These are phyloP conservation scores for Cladosporium sp. DNA, from an alignment of 2,329 filamentous ascomycete species.

Conservation along the genomic window DNA sequence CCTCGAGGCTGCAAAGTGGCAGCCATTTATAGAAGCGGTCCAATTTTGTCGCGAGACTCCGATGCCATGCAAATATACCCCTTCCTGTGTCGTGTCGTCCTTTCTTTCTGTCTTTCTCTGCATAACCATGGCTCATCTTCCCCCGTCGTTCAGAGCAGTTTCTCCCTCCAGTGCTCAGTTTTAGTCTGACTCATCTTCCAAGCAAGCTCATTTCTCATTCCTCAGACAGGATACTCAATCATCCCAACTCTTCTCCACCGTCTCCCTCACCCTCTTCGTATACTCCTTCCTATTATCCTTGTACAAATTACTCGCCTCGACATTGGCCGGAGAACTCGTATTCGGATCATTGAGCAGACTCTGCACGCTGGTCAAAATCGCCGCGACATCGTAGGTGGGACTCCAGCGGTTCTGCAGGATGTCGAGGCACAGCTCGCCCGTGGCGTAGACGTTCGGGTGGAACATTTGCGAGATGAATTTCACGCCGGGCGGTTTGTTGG, in stretches of 20 bases:
- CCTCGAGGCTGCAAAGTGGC: not conserved
- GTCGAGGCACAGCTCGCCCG: conserved; percentile 91
- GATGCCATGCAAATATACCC: too few species aligned
- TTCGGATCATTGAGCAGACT: conserved; percentile 97
- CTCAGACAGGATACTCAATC: conserved; percentile 59
- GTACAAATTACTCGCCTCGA: conserved; percentile 96
- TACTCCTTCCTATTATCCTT: conserved; percentile 98
- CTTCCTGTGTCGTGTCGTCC: too few species aligned
- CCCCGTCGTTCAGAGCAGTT: too few species aligned
- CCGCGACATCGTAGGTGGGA: conserved; percentile 96
- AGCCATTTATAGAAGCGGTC: too few species aligned
- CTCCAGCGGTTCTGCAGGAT: conserved; percentile 98
- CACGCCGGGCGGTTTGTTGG: conserved; percentile 95
- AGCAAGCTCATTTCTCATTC: too few species aligned
- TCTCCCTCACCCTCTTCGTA: conserved; percentile 89
- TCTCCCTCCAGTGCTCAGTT: too few species aligned
- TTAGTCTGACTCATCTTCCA: not conserved
- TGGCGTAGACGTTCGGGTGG: conserved; percentile 97
- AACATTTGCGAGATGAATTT: conserved; percentile 99
- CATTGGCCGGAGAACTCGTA: conserved; percentile 95
- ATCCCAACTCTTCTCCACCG: conserved; percentile 99
- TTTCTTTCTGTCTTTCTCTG: too few species aligned
- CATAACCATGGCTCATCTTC: too few species aligned
- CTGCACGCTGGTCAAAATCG: conserved; percentile 95
- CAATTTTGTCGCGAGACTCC: too few species aligned